Conservation (phyloP, 345 rosid species). For the Streptanthus diversifolius region DNA sequence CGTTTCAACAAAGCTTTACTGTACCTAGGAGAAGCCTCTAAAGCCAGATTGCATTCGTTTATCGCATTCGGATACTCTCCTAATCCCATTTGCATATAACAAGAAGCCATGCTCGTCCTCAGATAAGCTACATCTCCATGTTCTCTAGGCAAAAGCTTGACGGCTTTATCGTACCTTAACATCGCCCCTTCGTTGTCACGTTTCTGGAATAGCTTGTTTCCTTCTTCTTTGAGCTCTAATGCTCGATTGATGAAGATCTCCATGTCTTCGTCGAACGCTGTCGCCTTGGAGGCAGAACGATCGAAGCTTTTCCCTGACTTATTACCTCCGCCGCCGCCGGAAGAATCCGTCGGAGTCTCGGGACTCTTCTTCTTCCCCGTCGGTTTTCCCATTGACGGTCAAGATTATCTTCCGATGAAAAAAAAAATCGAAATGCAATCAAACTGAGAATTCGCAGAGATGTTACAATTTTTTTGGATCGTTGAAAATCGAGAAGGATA, state of each 20-base stretch:
- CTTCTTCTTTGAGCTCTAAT: slow-evolving; percentile 93
- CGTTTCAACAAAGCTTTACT: slow-evolving; percentile 87
- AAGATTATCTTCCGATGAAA: slow-evolving; percentile 4
- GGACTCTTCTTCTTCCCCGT: slow-evolving; percentile 68
- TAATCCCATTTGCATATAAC: slow-evolving; percentile 92
- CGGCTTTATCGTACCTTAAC: slow-evolving; percentile 82
- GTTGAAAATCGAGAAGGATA: background rate
- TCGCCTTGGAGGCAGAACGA: slow-evolving; percentile 49
- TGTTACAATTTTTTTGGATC: background rate
- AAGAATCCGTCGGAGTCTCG: slow-evolving; percentile 35
- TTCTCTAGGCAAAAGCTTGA: slow-evolving; percentile 71
- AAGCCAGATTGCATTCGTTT: slow-evolving; percentile 76
- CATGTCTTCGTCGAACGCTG: slow-evolving; percentile 79
- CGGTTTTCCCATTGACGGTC: slow-evolving; percentile 72
- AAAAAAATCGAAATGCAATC: background rate
- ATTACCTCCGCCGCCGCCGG: slow-evolving; percentile 33
- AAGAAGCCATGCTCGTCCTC: slow-evolving; percentile 81
- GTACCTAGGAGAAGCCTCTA: slow-evolving; percentile 72
- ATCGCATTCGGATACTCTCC: slow-evolving; percentile 95
- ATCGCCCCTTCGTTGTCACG: slow-evolving; percentile 92
- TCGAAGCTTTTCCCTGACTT: slow-evolving; percentile 46
- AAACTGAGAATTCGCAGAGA: background rate
- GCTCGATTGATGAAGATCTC: slow-evolving; percentile 83
- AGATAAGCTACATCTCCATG: slow-evolving; percentile 79
- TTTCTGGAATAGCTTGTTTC: slow-evolving; percentile 69